phyloP scores from a whole-genome alignment of 768 basidiomycete genomes.

The Cystofilobasidium ferigula region DNA sequence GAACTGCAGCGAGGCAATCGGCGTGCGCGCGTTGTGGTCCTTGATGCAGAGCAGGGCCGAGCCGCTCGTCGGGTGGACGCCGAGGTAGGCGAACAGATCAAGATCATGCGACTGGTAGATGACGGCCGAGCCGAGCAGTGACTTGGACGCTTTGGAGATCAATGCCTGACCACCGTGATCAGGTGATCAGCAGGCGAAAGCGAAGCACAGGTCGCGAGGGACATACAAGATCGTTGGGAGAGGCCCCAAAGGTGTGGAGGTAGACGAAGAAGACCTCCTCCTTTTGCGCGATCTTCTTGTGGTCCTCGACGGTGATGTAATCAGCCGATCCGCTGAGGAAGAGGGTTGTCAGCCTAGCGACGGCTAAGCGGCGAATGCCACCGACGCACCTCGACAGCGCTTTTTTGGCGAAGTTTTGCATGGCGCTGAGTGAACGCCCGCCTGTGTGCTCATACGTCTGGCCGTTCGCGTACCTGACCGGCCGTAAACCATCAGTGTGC shows the following conservation, averaged over 20 bases:
- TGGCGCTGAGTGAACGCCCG: slow-evolving; percentile 56
- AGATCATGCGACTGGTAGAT: slow-evolving; percentile 43
- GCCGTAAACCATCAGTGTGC: not conserved
- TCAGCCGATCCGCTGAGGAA: slow-evolving; percentile 17
- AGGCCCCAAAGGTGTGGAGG: slow-evolving; percentile 41
- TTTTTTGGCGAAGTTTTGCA: slow-evolving; percentile 64
- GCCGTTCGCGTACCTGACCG: slow-evolving; percentile 43
- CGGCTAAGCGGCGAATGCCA: not conserved
- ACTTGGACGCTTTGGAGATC: slow-evolving; percentile 50
- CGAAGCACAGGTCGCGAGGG: not conserved
- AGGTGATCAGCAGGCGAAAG: not conserved
- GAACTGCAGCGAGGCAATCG: slow-evolving; percentile 27
- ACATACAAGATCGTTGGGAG: slow-evolving; percentile 37
- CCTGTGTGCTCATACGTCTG: slow-evolving; percentile 63
- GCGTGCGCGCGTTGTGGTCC: slow-evolving; percentile 46
- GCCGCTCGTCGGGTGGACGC: slow-evolving; percentile 34
- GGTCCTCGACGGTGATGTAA: slow-evolving; percentile 30
- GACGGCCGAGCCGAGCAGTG: slow-evolving; percentile 44
- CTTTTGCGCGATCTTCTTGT: slow-evolving; percentile 42
- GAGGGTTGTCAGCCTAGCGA: not conserved
- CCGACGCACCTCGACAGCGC: slow-evolving; percentile 57
- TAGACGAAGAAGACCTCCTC: slow-evolving; percentile 54
- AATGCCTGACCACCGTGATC: slow-evolving; percentile 43
- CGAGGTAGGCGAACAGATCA: slow-evolving; percentile 35
- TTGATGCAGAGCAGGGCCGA: slow-evolving; percentile 53